Base-by-base conservation (phyloP, 148 eudicot genomes). In the Camellia sinensis region DNA sequence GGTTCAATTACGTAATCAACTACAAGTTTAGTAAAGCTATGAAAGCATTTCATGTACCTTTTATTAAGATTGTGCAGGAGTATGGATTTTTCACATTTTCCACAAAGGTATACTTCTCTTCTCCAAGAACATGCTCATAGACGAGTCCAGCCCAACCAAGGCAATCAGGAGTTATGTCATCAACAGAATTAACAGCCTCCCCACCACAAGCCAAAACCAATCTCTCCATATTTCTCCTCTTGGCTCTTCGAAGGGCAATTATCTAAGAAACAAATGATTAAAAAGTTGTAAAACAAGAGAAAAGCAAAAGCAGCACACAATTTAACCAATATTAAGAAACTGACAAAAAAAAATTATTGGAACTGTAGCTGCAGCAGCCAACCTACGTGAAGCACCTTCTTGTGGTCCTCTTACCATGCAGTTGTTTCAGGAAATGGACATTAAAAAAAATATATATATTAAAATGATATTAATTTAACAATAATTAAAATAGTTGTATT, bases 81-180 rank as follows among this genome's bases (percentile, higher is more conserved):
- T 89, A 88, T 43, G 99, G 99, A 79, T 95, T 91, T 86, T 85
- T 95, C 44, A 95, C 99, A 84, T 95, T 93, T 82, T 95, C 99
- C 74, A 95, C 97, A 83, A 95, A 95, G 43, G 99, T 93, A 84
- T 95, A 95, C 80, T 93, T 95, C 73, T 92, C 97, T 89, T 95
- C 99, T 48, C 99, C 99, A 65, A 95, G 94, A 68, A 95, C 97
- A 85, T 95, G 97, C 83, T 93, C 97, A 81, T 93, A 89, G 41
- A 95, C 97, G 82, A 92, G 87, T 82, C 99, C 99, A 82, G 99
- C 99, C 97, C 99, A 95, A 50, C 99, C 99, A 85, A 95, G 97
- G 86, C 87, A 88, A 78, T 92, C 97, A 46, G 97, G 92, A 81
- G 92, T 92, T 82, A 93, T 62, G 82, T 91, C 99, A 84, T 95